Evolutionary conservation across 2,329 filamentous ascomycete species (phyloP).

Genomic region (Dactylellina leptospora): DNA sequence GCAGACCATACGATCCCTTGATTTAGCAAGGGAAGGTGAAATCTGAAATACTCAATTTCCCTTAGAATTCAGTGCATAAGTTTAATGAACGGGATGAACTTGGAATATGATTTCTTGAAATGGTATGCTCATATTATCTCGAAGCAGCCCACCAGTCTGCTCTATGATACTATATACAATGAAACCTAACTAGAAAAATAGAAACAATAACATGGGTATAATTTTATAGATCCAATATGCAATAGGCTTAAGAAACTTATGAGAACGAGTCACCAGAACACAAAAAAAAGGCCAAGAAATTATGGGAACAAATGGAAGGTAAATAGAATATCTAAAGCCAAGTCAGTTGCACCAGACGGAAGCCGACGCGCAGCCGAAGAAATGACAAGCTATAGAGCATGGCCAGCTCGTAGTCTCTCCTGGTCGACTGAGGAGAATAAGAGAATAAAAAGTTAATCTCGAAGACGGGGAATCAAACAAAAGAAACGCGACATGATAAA

Average conservation of each 20-base stretch:
- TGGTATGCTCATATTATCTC: constrained; percentile 21
- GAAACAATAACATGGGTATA: constrained; percentile 36
- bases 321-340: constrained; percentile 23
- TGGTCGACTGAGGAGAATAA: constrained; percentile 25
- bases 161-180: constrained; percentile 34
- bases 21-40: too few relatives aligned
- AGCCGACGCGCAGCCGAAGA: constrained; percentile 20
- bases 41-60: too few relatives aligned
- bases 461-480: too few relatives aligned
- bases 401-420: constrained; percentile 27
- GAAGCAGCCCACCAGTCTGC: constrained; percentile 21
- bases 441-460: too few relatives aligned
- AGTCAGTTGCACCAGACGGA: constrained; percentile 26
- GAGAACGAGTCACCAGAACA: not conserved
- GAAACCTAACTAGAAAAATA: not conserved
- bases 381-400: constrained; percentile 14
- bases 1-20: too few relatives aligned
- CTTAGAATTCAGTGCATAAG: too few relatives aligned
- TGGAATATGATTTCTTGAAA: too few relatives aligned
- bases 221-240: constrained; percentile 35
- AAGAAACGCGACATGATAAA: too few relatives aligned
- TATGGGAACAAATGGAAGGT: constrained; percentile 1
- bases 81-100: too few relatives aligned
- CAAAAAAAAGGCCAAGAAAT: constrained; percentile 29
- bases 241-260: constrained; percentile 9